Evolutionary conservation across 139 green algal species (phyloP).

Genomic region (Spirogloea muscicola): DNA sequence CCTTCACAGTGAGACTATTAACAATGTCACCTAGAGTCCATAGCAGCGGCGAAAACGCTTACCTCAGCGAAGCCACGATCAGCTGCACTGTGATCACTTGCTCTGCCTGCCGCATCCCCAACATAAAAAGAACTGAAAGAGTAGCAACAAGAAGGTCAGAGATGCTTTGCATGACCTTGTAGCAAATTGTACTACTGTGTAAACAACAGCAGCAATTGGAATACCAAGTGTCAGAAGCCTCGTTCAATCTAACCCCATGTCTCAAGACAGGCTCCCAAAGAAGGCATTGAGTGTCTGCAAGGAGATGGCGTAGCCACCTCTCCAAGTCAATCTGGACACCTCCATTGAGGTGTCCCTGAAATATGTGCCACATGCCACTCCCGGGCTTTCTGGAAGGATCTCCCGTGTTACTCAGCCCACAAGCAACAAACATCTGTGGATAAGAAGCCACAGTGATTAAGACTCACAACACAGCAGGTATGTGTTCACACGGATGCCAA

Average conservation of each 20-base stretch:
- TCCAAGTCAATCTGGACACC: not conserved
- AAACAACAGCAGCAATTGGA: no score
- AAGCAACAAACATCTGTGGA: slow-evolving; percentile 10
- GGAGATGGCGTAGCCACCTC: no score
- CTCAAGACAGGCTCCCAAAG: no score
- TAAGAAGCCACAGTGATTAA: not conserved
- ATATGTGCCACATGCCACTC: slow-evolving; percentile 2
- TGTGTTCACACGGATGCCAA: not conserved
- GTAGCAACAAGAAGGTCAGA: not conserved
- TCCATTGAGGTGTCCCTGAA: not conserved
- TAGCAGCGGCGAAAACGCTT: no score
- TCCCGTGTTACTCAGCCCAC: not conserved
- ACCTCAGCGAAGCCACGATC: slow-evolving; percentile 8
- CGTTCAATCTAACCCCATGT: no score
- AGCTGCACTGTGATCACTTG: not conserved
- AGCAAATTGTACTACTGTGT: no score
- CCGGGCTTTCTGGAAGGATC: slow-evolving; percentile 6
- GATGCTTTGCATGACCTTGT: no score
- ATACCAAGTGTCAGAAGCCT: no score
- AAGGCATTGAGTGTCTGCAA: no score
- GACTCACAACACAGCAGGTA: not conserved
- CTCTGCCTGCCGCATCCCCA: slow-evolving; percentile 7
- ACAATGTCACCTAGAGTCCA: no score
- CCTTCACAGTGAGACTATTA: no score
- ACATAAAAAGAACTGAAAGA: slow-evolving; percentile 22